Evolutionary conservation across 345 rosid species (phyloP), one percentile per base, ranked within the genome.

Genomic region (Moringa oleifera): DNA sequence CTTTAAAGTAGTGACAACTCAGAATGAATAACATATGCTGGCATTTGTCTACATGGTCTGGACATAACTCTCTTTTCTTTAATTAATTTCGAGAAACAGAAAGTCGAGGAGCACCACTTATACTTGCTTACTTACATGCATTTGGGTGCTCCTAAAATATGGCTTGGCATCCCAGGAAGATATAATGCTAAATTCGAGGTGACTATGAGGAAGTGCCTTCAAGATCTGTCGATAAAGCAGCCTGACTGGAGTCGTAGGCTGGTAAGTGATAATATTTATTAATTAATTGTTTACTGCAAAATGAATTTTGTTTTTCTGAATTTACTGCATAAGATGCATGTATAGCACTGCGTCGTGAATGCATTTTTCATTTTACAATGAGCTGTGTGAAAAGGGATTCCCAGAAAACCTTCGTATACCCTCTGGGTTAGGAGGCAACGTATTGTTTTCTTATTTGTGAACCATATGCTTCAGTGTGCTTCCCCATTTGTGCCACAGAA

Each of bases 111-210:
- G 67, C 91, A 83, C 72, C 77, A 79, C 67, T 71, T 89, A 62
- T 81, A 85, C 71, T 72, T 79, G 9, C 75, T 89, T 62, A 71
- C 63, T 73, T 86, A 81, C 77, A 47, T 73, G 81, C 96, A 89
- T 78, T 2, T 80, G 57, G 96, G 96, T 52, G 77, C 76, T 64
- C 89, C 89, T 16, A 81, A 77, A 77, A 72, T 90, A 33, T 83
- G 94, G 96, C 77, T 81, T 72, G 64, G 71, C 52, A 67, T 82
- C 66, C 88, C 97, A 0, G 79, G 53, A 55, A 75, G 77, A 71
- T 74, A 64, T 73, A 68, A 61, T 8, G 55, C 61, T 25, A 70
- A 81, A 64, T 82, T 79, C 72, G 74, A 73, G 61, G 65, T 72
- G 64, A 51, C 71, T 51, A 49, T 67, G 77, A 72, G 65, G 71